Evolutionary conservation across 2,329 filamentous ascomycete genomes (phyloP).

Genomic region (Aspergillus ruber): DNA sequence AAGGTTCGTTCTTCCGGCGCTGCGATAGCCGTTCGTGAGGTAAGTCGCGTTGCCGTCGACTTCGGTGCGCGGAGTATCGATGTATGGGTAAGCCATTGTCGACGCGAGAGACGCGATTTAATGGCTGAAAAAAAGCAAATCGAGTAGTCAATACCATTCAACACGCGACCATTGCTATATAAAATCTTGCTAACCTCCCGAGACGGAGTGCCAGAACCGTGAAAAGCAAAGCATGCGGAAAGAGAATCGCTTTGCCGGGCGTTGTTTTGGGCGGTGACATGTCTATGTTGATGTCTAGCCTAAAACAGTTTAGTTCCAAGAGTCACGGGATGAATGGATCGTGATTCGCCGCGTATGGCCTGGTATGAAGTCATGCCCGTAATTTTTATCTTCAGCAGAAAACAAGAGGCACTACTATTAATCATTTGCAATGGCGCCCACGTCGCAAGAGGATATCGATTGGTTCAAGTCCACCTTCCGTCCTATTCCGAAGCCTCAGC

Average conservation of each 20-base stretch:
- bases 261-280: slow-evolving; percentile 28
- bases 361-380: slow-evolving; percentile 29
- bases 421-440: slow-evolving; percentile 32
- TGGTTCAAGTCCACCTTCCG: slow-evolving; percentile 62
- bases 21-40: slow-evolving; percentile 60
- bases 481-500: slow-evolving; percentile 56
- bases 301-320: slow-evolving; percentile 24
- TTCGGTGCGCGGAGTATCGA: slow-evolving; percentile 78
- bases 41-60: slow-evolving; percentile 79
- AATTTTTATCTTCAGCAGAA: slow-evolving; percentile 9
- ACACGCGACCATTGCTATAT: slow-evolving; percentile 20
- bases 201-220: background rate
- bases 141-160: slow-evolving; percentile 12
- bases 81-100: slow-evolving; percentile 60
- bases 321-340: slow-evolving; percentile 12
- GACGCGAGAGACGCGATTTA: slow-evolving; percentile 12
- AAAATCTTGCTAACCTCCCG: background rate
- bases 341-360: slow-evolving; percentile 19
- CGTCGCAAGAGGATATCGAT: slow-evolving; percentile 52
- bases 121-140: slow-evolving; percentile 2
- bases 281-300: slow-evolving; percentile 39
- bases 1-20: slow-evolving; percentile 34
- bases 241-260: slow-evolving; percentile 7
- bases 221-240: slow-evolving; percentile 6
- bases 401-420: background rate